Conservation (phyloP, 306 rosid species). For the Myrica gale region DNA sequence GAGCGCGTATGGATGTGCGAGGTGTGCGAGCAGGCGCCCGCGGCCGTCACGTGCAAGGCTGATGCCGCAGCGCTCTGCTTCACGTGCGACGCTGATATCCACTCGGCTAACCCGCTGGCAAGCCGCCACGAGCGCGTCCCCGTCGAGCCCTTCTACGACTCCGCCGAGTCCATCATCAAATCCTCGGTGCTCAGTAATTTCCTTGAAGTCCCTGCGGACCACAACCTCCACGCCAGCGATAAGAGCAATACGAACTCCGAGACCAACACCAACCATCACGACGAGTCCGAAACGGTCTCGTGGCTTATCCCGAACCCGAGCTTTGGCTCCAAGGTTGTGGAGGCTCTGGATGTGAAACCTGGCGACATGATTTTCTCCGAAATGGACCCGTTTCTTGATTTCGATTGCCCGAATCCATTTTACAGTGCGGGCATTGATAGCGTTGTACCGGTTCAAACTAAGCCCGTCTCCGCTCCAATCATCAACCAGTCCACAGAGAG, state of each 20-base stretch:
- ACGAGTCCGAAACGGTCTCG: conserved; percentile 29
- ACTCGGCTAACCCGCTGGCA: conserved; percentile 87
- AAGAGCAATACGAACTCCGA: not conserved
- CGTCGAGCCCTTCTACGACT: conserved; percentile 72
- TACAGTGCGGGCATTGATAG: conserved; percentile 51
- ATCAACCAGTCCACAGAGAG: conserved; percentile 41
- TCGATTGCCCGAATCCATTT: conserved; percentile 59
- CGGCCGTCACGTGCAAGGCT: conserved; percentile 88
- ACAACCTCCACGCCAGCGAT: conserved; percentile 8
- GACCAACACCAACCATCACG: conserved; percentile 22
- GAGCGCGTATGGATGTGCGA: conserved; percentile 95
- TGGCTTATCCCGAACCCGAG: conserved; percentile 59
- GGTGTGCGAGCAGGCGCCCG: conserved; percentile 95
- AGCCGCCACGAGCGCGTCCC: conserved; percentile 93
- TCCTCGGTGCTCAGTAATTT: conserved; percentile 36
- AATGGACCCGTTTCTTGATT: conserved; percentile 73
- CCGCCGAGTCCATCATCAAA: conserved; percentile 50
- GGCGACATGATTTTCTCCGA: conserved; percentile 56
- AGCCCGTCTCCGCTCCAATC: conserved; percentile 31
- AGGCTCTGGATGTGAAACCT: conserved; percentile 55
- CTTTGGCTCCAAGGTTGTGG: conserved; percentile 47
- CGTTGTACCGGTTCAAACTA: conserved; percentile 80
- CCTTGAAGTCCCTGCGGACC: conserved; percentile 32
- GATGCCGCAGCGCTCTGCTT: conserved; percentile 93
- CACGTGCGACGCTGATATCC: conserved; percentile 89